phyloP scores from a whole-genome alignment of 2,329 filamentous ascomycete genomes.

The Xylariaceae sp. region DNA sequence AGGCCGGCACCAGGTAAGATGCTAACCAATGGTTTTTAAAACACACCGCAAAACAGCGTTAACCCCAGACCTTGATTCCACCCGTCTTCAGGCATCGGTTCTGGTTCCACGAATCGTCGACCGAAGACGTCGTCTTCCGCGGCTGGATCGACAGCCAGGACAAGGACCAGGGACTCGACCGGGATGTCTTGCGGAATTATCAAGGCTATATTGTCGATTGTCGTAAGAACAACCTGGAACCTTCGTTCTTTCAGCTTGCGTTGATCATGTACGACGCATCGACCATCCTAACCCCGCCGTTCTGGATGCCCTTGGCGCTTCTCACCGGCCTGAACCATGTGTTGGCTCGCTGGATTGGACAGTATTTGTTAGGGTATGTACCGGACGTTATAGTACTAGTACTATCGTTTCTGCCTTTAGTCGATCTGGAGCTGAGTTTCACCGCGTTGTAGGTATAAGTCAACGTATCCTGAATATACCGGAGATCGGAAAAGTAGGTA shows the following conservation, averaged over 20 bases:
- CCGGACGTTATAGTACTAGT: background rate
- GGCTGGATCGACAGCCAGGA: slow-evolving; percentile 26
- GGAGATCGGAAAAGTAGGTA: no score
- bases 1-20: slow-evolving; percentile 23
- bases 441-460: background rate
- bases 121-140: slow-evolving; percentile 26
- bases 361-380: slow-evolving; percentile 17
- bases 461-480: slow-evolving; percentile 4
- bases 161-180: slow-evolving; percentile 24
- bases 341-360: slow-evolving; percentile 18
- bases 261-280: slow-evolving; percentile 24
- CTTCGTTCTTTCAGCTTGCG: slow-evolving; percentile 26
- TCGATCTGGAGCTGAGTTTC: background rate
- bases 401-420: background rate
- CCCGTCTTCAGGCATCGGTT: slow-evolving; percentile 24
- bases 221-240: slow-evolving; percentile 11
- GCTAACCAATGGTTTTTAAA: no score
- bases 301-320: slow-evolving; percentile 28
- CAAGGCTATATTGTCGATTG: slow-evolving; percentile 27
- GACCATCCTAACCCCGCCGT: slow-evolving; percentile 21
- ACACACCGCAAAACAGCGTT: no score
- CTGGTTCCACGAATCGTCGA: slow-evolving; percentile 24
- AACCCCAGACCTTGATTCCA: background rate
- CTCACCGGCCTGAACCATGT: slow-evolving; percentile 19
- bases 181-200: slow-evolving; percentile 26